Base-by-base conservation (phyloP, 2,329 filamentous ascomycete genomes). In the Aspergillus persii region DNA sequence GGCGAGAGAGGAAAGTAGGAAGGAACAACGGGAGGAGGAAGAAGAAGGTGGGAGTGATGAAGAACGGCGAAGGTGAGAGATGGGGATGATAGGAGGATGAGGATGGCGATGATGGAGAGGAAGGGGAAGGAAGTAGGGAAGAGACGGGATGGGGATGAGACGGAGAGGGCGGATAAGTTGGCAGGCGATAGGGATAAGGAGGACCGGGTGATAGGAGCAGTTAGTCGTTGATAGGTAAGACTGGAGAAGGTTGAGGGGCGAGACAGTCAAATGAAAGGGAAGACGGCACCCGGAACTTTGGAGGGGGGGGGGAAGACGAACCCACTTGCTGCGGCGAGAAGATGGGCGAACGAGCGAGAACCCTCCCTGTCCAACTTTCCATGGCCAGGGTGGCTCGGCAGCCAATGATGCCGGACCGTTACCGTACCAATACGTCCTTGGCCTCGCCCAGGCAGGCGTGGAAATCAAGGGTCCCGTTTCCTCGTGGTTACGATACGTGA, bases 311-410 rank as follows among this genome's bases (percentile, higher is more conserved):
- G 51, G 51, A 53, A 56, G 60, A 53, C 44, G 52, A 55, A 53
- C 54, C 58, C 55, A 55, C 36, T 48, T 56, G 29, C 61, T 56
- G 57, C 44, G 48, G 54, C 36, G 31, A 54, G 63, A 67, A 66
- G 56, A 55, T 61, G 58, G 62, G 60, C 60, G 65, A 68, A 68
- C 58, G 62, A 64, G 61, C 62, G 61, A 66, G 63, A 68, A 62
- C 49, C 62, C 54, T 41, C 36, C 50, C 54, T 54, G 53, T 36
- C 60, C 12, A 30, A 30, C 50, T 48, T n/a, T 48, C 60, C 46
- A 50, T 39, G 30, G 33, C 36, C 36, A 39, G 36, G 36, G 50
- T 47, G 26, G 30, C 49, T 27, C 23, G 27, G 31, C 49, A 52
- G 49, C 57, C 56, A 60, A 62, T 64, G 44, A 51, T n/a, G 26